Percentiles rank a stretch among this genome's conserved stretches.
Evolutionary conservation across 805 yeast genomes (phyloP).

Genomic region (Candida tibetensis): DNA sequence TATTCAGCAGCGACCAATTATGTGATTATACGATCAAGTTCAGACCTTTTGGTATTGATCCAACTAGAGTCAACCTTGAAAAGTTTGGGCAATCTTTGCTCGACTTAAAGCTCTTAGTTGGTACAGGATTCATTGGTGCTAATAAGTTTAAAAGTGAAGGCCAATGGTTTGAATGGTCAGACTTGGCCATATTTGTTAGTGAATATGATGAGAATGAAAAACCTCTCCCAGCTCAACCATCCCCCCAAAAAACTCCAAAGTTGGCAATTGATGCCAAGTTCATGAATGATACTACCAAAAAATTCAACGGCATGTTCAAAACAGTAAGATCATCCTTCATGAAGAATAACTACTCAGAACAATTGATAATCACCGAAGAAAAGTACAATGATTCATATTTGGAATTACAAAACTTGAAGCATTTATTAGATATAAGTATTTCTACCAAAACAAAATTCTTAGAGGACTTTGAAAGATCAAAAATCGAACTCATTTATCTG

Average conservation of each 20-base stretch:
- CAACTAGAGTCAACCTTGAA: conserved; percentile 36
- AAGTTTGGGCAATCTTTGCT: conserved; percentile 39
- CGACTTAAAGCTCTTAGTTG: conserved; percentile 30
- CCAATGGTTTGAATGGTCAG: conserved; percentile 47
- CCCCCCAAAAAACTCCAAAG: conserved; percentile 1
- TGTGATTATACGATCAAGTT: conserved; percentile 24
- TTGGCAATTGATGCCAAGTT: conserved; percentile 4
- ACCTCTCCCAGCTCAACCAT: not conserved
- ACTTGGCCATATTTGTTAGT: conserved; percentile 22
- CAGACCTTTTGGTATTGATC: conserved; percentile 33
- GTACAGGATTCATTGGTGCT: conserved; percentile 31
- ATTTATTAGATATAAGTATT: conserved; percentile 30
- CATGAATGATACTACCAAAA: conserved; percentile 23
- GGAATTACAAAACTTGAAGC: conserved; percentile 30
- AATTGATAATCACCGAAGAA: conserved; percentile 25
- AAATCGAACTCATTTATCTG: conserved; percentile 32
- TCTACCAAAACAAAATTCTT: conserved; percentile 18
- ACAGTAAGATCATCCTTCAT: conserved; percentile 30
- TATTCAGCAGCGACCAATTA: conserved; percentile 38
- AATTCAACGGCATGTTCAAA: conserved; percentile 24
- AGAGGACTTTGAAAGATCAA: conserved; percentile 34
- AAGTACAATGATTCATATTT: conserved; percentile 34
- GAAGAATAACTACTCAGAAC: conserved; percentile 28
- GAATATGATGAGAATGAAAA: conserved; percentile 6
- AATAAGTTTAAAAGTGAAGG: conserved; percentile 40